Evolutionary conservation across 2,329 filamentous ascomycete species (phyloP).

Genomic region (Colletotrichum musae): DNA sequence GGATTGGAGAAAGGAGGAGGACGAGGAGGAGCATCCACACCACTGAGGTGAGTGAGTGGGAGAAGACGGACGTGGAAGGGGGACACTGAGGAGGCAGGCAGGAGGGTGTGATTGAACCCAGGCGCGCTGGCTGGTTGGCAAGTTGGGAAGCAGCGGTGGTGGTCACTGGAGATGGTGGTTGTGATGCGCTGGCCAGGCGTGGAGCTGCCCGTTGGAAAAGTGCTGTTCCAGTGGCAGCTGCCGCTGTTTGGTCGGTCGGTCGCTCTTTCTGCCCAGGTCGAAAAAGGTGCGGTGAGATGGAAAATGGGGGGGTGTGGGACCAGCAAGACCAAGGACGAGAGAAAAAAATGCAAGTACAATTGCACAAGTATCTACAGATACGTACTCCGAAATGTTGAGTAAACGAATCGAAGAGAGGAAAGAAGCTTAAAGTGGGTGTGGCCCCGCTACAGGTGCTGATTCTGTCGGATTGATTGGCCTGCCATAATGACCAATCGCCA

Average conservation of each 20-base stretch:
- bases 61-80: conserved; percentile 1
- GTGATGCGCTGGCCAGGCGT: conserved; percentile 31
- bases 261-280: conserved; percentile 16
- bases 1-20: neutral
- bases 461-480: neutral
- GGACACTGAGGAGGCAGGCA: neutral
- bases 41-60: too few relatives aligned
- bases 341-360: conserved; percentile 2
- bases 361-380: neutral
- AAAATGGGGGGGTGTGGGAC: conserved; percentile 33
- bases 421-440: conserved; percentile 38
- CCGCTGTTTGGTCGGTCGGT: neutral
- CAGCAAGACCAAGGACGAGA: conserved; percentile 19
- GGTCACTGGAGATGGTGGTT: conserved; percentile 19
- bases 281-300: conserved; percentile 36
- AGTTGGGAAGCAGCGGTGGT: conserved; percentile 16
- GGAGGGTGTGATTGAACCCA: conserved; percentile 32
- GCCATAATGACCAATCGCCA: too few relatives aligned
- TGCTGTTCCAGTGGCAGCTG: conserved; percentile 1
- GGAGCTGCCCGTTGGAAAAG: conserved; percentile 1
- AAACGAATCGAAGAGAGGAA: conserved; percentile 36
- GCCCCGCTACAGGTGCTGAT: neutral
- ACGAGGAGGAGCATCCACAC: too few relatives aligned
- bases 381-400: too few relatives aligned
- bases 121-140: conserved; percentile 1